Evolutionary conservation across 805 yeast species (phyloP).

Genomic region (Candida pseudofarinosa): DNA sequence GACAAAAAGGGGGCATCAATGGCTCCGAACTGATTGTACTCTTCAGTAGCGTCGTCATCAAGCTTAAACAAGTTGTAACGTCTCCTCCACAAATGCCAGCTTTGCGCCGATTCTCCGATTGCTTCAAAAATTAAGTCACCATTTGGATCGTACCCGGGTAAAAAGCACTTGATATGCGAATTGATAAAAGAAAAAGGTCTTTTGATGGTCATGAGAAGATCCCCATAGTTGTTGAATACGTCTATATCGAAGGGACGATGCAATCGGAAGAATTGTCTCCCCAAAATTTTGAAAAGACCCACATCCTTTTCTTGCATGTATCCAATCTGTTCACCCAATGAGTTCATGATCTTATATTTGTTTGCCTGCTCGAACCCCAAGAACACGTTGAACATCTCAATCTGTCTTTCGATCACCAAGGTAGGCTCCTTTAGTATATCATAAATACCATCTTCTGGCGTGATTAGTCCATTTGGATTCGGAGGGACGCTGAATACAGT

Average conservation of each 20-base stretch:
- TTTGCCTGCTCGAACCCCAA: conserved; percentile 93
- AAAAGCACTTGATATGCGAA: conserved; percentile 72
- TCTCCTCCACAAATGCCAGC: conserved; percentile 95
- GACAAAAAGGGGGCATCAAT: conserved; percentile 85
- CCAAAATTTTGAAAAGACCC: conserved; percentile 62
- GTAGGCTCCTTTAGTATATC: conserved; percentile 73
- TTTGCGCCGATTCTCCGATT: conserved; percentile 85
- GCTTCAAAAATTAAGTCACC: conserved; percentile 39
- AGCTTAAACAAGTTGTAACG: conserved; percentile 72
- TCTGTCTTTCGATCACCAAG: conserved; percentile 78
- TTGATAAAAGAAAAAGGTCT: conserved; percentile 87
- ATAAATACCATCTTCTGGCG: conserved; percentile 55
- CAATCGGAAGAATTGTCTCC: conserved; percentile 76
- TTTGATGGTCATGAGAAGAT: conserved; percentile 58
- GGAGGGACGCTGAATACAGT: conserved; percentile 35
- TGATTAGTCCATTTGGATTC: conserved; percentile 48
- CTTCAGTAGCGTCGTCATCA: conserved; percentile 37
- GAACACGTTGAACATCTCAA: conserved; percentile 83
- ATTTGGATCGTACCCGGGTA: conserved; percentile 48
- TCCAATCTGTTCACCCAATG: conserved; percentile 72
- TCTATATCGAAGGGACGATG: conserved; percentile 86
- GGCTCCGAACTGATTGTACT: conserved; percentile 74
- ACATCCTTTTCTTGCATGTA: conserved; percentile 78
- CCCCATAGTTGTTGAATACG: conserved; percentile 61
- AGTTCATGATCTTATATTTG: conserved; percentile 67